phyloP scores from a whole-genome alignment of 495 filamentous ascomycete genomes.

The Aspergillus nidulans region DNA sequence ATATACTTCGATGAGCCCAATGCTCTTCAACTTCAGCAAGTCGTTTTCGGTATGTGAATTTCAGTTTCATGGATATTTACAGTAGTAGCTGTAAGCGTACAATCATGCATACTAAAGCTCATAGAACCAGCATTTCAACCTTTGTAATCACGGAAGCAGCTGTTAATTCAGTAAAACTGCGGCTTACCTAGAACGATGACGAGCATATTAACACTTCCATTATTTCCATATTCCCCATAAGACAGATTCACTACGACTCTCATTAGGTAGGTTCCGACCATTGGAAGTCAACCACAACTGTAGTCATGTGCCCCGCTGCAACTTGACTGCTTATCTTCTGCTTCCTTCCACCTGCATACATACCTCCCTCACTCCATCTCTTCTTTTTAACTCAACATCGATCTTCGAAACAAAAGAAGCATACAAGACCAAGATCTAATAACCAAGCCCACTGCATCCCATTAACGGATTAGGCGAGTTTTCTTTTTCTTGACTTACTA shows the following conservation, averaged over 20 bases:
- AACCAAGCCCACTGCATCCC: background rate
- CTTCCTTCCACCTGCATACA: background rate
- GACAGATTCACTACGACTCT: background rate
- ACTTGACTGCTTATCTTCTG: background rate
- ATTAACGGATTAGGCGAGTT: background rate
- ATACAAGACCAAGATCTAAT: background rate
- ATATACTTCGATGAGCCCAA: too few relatives aligned
- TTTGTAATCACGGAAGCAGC: too few relatives aligned
- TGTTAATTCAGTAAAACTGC: too few relatives aligned
- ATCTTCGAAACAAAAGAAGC: background rate
- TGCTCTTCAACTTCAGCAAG: too few relatives aligned
- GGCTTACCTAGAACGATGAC: background rate
- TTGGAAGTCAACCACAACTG: background rate
- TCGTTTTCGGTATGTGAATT: too few relatives aligned
- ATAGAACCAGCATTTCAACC: too few relatives aligned
- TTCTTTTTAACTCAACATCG: background rate
- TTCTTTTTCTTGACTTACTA: slow-evolving; percentile 5
- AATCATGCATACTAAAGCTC: too few relatives aligned
- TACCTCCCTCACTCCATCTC: background rate
- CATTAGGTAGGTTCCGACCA: background rate
- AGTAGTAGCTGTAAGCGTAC: too few relatives aligned
- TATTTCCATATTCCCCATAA: background rate
- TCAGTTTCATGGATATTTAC: too few relatives aligned
- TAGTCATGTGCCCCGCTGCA: slow-evolving; percentile 23
- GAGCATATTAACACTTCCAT: background rate